Conservation (phyloP, 2,329 filamentous ascomycete species). For the Stachybotrys elegans region DNA sequence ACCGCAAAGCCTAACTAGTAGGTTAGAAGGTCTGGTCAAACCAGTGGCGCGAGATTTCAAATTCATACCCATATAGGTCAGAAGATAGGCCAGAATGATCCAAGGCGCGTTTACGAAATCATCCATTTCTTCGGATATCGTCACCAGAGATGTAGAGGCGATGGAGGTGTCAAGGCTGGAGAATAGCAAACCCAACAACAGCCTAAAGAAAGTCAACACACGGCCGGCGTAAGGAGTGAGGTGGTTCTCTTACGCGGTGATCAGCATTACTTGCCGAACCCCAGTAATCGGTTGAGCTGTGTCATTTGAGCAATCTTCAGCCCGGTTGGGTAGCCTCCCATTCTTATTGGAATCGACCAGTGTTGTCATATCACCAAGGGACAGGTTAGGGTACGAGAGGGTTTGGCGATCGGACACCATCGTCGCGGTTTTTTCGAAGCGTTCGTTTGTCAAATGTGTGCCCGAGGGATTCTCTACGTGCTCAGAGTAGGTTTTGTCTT, state of each 20-base stretch:
- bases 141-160: conserved; percentile 52
- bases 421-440: too few species aligned
- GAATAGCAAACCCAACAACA: conserved; percentile 49
- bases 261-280: conserved; percentile 7
- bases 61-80: conserved; percentile 49
- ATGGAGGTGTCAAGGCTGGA: conserved; percentile 55
- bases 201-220: conserved; percentile 26
- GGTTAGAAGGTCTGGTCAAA: conserved; percentile 6
- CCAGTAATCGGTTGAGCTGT: background rate
- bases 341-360: too few species aligned
- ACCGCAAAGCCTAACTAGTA: conserved; percentile 45
- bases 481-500: too few species aligned
- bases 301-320: background rate
- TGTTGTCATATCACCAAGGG: too few species aligned
- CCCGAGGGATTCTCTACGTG: too few species aligned
- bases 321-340: too few species aligned
- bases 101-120: conserved; percentile 49
- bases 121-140: conserved; percentile 46
- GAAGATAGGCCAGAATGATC: conserved; percentile 50
- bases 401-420: too few species aligned
- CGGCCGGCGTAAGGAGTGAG: background rate
- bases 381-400: too few species aligned
- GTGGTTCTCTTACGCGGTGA: conserved; percentile 9
- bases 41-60: background rate
- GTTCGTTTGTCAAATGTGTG: too few species aligned